Evolutionary conservation across 495 filamentous ascomycete genomes (phyloP), one percentile per base, ranked within the genome.

Genomic region (Neurospora sp.): DNA sequence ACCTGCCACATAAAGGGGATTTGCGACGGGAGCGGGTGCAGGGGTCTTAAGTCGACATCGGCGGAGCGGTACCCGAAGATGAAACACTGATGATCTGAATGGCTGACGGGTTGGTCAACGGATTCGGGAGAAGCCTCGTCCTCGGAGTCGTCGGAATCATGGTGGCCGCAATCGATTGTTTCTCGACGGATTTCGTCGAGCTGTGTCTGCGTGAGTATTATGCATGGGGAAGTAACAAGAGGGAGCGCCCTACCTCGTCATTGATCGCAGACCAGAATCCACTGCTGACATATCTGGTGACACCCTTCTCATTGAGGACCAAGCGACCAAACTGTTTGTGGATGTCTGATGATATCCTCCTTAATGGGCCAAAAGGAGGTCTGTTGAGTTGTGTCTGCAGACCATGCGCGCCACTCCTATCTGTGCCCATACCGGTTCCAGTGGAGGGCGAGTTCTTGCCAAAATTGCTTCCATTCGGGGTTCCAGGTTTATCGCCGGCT

Each of bases 201-300:
- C 90, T 93, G 73, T 70, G 54, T 5, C 3, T 11, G 18, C 37
- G 72, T 78, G 37, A 79, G 73, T 76, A 72, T 40, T 18, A 27
- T 20, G n/a, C 35, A n/a, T 39, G 10, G 14, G n/a, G 23, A 72
- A 69, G 18, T 40, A 39, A 4, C 31, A 39, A 38, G 11, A 10
- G 9, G n/a, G 6, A 12, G 12, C 14, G 27, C 23, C 72, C 35
- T 75, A 77, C 93, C 88, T 98, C 93, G 74, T 95, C 93, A 70
- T 90, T 93, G 62, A 98, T 84, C 75, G 88, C 93, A n/a, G 91
- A 90, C 95, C 94, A 98, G 71, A 97, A 93, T 18, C 90, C 90
- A 81, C 91, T 95, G 80, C 92, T 95, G 74, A 97, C 91, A 82
- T 98, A 98, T 78, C 93, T 86, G 76, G 90, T 93, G 76, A 88